These are phyloP conservation scores for Phytophthora podocarpi DNA, from an alignment of 352 stramenopile species.

Conservation along the genomic window DNA sequence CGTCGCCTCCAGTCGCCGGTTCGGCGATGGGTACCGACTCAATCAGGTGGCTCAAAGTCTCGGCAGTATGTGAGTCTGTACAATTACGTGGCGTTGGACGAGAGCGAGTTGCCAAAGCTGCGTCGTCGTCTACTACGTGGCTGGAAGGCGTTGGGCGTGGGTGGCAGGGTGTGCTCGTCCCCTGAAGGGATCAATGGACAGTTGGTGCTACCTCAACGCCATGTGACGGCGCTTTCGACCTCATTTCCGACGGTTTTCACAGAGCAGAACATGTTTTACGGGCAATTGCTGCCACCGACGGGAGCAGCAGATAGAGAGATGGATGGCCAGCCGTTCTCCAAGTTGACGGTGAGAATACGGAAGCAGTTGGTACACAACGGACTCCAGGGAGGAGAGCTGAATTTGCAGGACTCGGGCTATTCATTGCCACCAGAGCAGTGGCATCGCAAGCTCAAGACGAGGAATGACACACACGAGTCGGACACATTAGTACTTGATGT, in stretches of 20 bases:
- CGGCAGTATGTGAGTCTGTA: constrained; percentile 56
- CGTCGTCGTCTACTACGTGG: constrained; percentile 30
- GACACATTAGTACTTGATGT: constrained; percentile 49
- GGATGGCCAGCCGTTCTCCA: constrained; percentile 47
- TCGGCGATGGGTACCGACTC: constrained; percentile 11
- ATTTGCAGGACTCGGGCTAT: background rate
- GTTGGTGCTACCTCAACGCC: constrained; percentile 90
- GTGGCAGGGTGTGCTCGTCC: constrained; percentile 89
- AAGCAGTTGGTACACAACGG: constrained; percentile 91
- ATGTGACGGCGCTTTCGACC: constrained; percentile 41
- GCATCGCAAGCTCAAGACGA: constrained; percentile 43
- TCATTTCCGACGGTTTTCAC: constrained; percentile 17
- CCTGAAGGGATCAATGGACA: constrained; percentile 94
- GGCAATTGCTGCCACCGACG: constrained; percentile 5
- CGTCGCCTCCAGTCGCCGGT: constrained; percentile 1
- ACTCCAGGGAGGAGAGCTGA: constrained; percentile 22
- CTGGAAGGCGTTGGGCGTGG: constrained; percentile 56
- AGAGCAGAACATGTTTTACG: constrained; percentile 15
- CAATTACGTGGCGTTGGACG: constrained; percentile 45
- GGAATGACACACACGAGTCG: constrained; percentile 31
- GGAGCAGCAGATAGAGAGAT: too few relatives aligned
- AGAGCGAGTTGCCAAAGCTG: constrained; percentile 34
- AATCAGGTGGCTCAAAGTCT: background rate
- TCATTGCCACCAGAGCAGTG: constrained; percentile 29
- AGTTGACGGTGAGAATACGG: constrained; percentile 87